Evolutionary conservation across 2,329 filamentous ascomycete species (phyloP).

Genomic region (Boeremia lycopersici): DNA sequence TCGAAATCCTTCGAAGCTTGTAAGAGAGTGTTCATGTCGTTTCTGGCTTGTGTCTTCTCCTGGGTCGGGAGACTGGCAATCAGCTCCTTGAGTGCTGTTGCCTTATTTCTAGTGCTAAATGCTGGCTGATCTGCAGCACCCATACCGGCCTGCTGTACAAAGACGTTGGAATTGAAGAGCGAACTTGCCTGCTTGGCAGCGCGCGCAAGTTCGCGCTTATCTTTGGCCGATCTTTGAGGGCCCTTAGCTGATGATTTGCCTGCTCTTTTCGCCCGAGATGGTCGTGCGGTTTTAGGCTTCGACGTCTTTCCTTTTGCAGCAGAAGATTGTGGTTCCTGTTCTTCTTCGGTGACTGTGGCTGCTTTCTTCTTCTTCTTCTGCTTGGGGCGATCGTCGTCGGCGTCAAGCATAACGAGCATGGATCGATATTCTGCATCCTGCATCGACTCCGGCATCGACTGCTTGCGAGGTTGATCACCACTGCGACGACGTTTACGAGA

Average conservation of each 20-base stretch:
- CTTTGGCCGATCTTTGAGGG: constrained; percentile 21
- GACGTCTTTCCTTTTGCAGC: neutral
- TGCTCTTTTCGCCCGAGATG: constrained; percentile 4
- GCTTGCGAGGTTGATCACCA: constrained; percentile 22
- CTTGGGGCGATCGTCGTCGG: constrained; percentile 24
- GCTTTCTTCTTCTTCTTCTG: constrained; percentile 32
- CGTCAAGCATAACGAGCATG: constrained; percentile 41
- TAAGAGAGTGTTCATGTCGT: constrained; percentile 47
- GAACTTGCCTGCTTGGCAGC: constrained; percentile 29
- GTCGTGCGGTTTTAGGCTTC: constrained; percentile 6
- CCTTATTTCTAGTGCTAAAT: constrained; percentile 32
- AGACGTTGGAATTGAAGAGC: constrained; percentile 40
- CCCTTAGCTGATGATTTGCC: constrained; percentile 10
- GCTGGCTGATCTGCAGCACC: constrained; percentile 32
- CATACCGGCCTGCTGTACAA: constrained; percentile 36
- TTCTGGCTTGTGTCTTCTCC: constrained; percentile 36
- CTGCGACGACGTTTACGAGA: constrained; percentile 22
- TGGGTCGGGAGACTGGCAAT: constrained; percentile 49
- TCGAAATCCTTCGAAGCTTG: constrained; percentile 51
- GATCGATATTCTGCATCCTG: constrained; percentile 35
- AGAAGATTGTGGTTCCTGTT: constrained; percentile 12
- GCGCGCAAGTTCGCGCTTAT: constrained; percentile 22
- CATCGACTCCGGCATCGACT: constrained; percentile 18
- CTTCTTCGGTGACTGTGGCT: constrained; percentile 1
- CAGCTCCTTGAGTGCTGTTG: constrained; percentile 48